Percentiles rank a stretch among this genome's conserved stretches.
phyloP scores from a whole-genome alignment of 768 basidiomycete genomes.

The Nidularia pulvinata region DNA sequence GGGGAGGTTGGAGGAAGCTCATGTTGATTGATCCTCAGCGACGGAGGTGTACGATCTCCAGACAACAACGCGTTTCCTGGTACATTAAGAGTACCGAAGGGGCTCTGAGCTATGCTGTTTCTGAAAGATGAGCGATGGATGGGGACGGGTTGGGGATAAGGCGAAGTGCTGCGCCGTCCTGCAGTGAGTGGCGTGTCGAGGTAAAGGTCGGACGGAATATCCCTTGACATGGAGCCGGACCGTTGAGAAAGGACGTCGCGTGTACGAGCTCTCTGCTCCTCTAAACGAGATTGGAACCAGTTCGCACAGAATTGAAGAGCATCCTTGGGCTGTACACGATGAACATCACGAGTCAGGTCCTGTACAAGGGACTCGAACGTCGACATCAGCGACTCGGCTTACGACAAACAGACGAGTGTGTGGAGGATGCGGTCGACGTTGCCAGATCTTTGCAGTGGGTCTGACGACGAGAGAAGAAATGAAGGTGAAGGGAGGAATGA shows the following conservation, averaged over 20 bases:
- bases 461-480: background rate
- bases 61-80: conserved; percentile 78
- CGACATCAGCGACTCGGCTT: conserved; percentile 38
- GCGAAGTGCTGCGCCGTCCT: conserved; percentile 27
- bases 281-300: conserved; percentile 91
- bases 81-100: conserved; percentile 80
- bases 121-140: conserved; percentile 55
- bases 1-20: conserved; percentile 65
- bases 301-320: conserved; percentile 91
- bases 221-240: conserved; percentile 43
- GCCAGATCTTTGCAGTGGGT: background rate
- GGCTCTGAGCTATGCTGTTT: conserved; percentile 57
- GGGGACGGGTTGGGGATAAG: conserved; percentile 50
- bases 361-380: conserved; percentile 82
- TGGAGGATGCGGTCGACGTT: background rate
- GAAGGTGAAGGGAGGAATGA: background rate
- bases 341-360: conserved; percentile 85
- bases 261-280: conserved; percentile 78
- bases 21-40: conserved; percentile 58
- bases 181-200: conserved; percentile 43
- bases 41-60: conserved; percentile 49
- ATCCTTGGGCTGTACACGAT: conserved; percentile 87
- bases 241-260: conserved; percentile 64
- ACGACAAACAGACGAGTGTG: background rate
- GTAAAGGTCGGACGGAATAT: conserved; percentile 59